These are phyloP conservation scores for Hygrocybe punicea DNA, from an alignment of 768 basidiomycete species.

Conservation along the genomic window DNA sequence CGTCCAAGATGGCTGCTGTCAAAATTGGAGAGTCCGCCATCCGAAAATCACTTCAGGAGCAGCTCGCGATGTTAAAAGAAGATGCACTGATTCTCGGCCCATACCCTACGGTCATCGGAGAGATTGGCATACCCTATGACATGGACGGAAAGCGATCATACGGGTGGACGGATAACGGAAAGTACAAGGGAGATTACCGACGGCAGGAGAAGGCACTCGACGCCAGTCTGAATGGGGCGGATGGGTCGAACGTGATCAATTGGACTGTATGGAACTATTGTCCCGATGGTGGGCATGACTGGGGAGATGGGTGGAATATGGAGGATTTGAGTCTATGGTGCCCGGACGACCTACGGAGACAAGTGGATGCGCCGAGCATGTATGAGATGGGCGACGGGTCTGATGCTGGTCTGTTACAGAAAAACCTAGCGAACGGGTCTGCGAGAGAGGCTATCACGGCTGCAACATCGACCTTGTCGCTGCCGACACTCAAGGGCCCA, in stretches of 20 bases:
- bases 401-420: conserved; percentile 43
- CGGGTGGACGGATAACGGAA: conserved; percentile 67
- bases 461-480: conserved; percentile 35
- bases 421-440: conserved; percentile 12
- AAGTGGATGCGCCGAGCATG: conserved; percentile 21
- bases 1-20: conserved; percentile 62
- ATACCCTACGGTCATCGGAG: conserved; percentile 91
- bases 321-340: conserved; percentile 94
- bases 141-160: conserved; percentile 88
- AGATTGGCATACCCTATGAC: conserved; percentile 94
- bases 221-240: conserved; percentile 73
- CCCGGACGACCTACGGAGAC: conserved; percentile 54
- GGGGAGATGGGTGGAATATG: conserved; percentile 97
- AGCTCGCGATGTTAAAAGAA: conserved; percentile 72
- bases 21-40: conserved; percentile 83
- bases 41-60: conserved; percentile 73
- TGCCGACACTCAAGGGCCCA: conserved; percentile 30
- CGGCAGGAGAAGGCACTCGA: conserved; percentile 82
- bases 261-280: conserved; percentile 91
- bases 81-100: conserved; percentile 65
- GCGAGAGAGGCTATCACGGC: conserved; percentile 5
- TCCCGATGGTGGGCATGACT: conserved; percentile 74
- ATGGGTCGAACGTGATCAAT: conserved; percentile 70
- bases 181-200: conserved; percentile 70
- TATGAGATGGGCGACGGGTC: conserved; percentile 22